These are phyloP conservation scores for Sphagnum contortum DNA, from an alignment of 225 moss, liverwort and hornwort species.

Conservation along the genomic window DNA sequence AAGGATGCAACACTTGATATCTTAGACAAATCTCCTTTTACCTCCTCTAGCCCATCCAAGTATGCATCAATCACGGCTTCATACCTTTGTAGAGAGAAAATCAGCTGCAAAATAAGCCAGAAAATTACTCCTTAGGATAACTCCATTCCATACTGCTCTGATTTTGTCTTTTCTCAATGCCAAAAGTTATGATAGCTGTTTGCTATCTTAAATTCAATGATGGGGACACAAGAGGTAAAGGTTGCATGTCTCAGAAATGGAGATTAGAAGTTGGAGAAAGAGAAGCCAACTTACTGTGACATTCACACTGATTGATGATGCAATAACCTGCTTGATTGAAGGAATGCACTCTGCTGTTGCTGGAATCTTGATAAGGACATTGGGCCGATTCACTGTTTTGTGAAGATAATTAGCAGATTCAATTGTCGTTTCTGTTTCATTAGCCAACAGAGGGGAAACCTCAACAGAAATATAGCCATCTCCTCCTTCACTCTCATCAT, in stretches of 20 bases:
- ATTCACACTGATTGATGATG: conserved; percentile 86
- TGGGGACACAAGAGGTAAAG: no score
- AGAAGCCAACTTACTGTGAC: conserved; percentile 53
- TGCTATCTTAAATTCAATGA: no score
- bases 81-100: conserved; percentile 83
- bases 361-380: conserved; percentile 91
- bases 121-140: no score
- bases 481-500: conserved; percentile 48
- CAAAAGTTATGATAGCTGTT: no score
- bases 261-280: no score
- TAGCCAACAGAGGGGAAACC: conserved; percentile 82
- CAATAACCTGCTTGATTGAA: conserved; percentile 60
- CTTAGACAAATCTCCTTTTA: conserved; percentile 67
- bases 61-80: conserved; percentile 87
- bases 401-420: conserved; percentile 65
- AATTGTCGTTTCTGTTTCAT: conserved; percentile 61
- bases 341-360: conserved; percentile 80
- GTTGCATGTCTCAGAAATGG: no score
- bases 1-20: conserved; percentile 93
- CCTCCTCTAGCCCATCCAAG: conserved; percentile 67
- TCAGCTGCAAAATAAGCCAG: conserved; percentile 38
- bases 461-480: conserved; percentile 93
- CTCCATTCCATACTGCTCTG: no score
- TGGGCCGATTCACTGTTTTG: conserved; percentile 56
- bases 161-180: no score